Evolutionary conservation across 176 grass and related monocot genomes (phyloP).

Genomic region (Calamus simplicifolius): DNA sequence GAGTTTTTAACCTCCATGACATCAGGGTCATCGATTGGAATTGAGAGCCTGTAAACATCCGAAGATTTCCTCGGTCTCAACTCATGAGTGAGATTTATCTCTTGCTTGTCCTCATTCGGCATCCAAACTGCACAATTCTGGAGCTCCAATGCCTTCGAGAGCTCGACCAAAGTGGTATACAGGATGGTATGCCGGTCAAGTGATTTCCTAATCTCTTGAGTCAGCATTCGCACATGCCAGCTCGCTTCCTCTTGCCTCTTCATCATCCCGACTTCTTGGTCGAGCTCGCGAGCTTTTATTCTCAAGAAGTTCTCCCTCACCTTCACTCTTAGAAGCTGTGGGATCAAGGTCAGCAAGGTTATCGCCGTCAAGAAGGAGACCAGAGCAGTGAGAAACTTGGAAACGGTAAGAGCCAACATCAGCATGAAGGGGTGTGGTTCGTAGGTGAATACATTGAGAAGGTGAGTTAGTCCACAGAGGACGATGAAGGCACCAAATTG

Average conservation of each 20-base stretch:
- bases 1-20: conserved; percentile 40
- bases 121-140: conserved; percentile 87
- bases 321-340: conserved; percentile 66
- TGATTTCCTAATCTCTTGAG: conserved; percentile 70
- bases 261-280: conserved; percentile 56
- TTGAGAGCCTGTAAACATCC: conserved; percentile 17
- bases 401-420: conserved; percentile 53
- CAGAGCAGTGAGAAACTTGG: conserved; percentile 69
- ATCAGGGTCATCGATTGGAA: conserved; percentile 43
- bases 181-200: conserved; percentile 62
- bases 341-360: conserved; percentile 68
- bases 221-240: conserved; percentile 81
- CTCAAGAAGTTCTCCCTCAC: conserved; percentile 69
- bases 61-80: conserved; percentile 36
- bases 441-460: conserved; percentile 64
- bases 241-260: conserved; percentile 61
- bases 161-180: conserved; percentile 74
- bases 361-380: conserved; percentile 62
- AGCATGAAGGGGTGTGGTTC: conserved; percentile 56
- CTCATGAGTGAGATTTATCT: conserved; percentile 66
- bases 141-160: conserved; percentile 52
- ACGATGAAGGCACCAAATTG: conserved; percentile 78
- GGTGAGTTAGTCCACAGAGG: conserved; percentile 66
- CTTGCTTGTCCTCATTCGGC: conserved; percentile 31
- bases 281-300: conserved; percentile 52